Evolutionary conservation across 805 yeast genomes (phyloP), one percentile per base, ranked within the genome.

Genomic region (Barnettozyma sucrosica): DNA sequence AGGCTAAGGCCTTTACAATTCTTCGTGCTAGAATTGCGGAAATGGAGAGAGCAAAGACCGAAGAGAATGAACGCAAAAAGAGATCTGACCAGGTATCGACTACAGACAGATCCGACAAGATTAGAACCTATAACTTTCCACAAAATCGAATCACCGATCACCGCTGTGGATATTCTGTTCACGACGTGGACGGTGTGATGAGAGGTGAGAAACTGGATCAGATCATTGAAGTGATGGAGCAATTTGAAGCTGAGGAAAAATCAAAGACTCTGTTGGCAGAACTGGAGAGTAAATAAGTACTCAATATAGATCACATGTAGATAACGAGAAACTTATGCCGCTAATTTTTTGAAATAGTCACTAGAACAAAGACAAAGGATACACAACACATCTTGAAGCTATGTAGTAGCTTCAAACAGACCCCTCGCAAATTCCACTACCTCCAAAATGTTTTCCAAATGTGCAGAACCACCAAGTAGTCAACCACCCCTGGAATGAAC

Each of bases 81-180:
- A 71, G 98, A 49, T 78, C 83, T 2, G 87, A 81, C 43, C 98
- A 90, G 63, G 98, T 93, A 4, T 74, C 88, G 0, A 76, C 93
- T 1, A 88, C 96, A 0, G 96, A 89, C 58, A 74, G 99, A 47
- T 81, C 95, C 3, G 98, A 93, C 61, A 93, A 92, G 66, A 84
- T 92, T 52, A 72, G 98, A 55, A 93, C 99, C 0, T 93, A 93
- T 64, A 93, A 93, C 59, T 92, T 76, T 56, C 89, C 95, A 8
- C 97, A 93, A 59, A 89, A 89, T 62, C 74, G 99, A 55, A 78
- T 93, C 43, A 90, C 98, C 0, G 99, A 93, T 59, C 99, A 93
- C 60, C 71, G 99, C 43, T 89, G 96, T 61, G 89, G 90, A 2
- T 79, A 67, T 56, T 80, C 90, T 0, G 55, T 85, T n/a, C 84